phyloP scores from a whole-genome alignment of 2,329 filamentous ascomycete species.

The Trichoderma pleuroti region DNA sequence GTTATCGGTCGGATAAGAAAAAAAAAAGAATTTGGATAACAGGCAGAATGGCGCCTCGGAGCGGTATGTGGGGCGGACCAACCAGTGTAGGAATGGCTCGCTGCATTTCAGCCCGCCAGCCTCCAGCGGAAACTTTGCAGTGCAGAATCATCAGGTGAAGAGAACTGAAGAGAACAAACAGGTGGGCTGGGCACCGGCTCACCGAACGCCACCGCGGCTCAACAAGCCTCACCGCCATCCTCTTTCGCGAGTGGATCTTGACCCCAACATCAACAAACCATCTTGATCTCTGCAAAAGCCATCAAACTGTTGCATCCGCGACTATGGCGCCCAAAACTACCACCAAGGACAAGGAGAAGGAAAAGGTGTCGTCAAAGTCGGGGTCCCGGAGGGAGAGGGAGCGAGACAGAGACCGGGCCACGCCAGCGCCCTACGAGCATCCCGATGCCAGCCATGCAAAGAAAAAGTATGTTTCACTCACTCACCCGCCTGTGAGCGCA shows the following conservation, averaged over 20 bases:
- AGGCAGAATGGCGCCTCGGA: neutral
- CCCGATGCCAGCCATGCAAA: slow-evolving; percentile 48
- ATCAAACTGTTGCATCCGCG: neutral
- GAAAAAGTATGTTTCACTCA: slow-evolving; percentile 42
- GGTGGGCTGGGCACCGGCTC: slow-evolving; percentile 20
- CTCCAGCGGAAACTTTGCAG: neutral
- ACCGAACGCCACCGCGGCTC: slow-evolving; percentile 22
- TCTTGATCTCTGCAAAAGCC: slow-evolving; percentile 22
- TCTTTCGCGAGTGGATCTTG: neutral
- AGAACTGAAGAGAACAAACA: neutral
- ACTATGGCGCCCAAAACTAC: slow-evolving; percentile 41
- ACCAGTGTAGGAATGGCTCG: neutral
- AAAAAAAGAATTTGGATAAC: neutral
- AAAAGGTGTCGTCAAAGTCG: neutral
- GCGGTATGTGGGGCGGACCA: neutral
- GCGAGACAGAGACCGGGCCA: slow-evolving; percentile 18
- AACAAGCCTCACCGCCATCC: slow-evolving; percentile 20
- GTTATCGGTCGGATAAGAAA: neutral
- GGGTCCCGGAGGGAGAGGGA: slow-evolving; percentile 22
- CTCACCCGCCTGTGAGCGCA: neutral
- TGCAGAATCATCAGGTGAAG: slow-evolving; percentile 35
- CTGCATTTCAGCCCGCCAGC: neutral
- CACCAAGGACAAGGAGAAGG: neutral
- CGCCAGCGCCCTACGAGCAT: slow-evolving; percentile 40
- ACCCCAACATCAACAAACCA: slow-evolving; percentile 24